Conservation (phyloP, 2,329 filamentous ascomycete genomes). For the Claviceps cyperi region DNA sequence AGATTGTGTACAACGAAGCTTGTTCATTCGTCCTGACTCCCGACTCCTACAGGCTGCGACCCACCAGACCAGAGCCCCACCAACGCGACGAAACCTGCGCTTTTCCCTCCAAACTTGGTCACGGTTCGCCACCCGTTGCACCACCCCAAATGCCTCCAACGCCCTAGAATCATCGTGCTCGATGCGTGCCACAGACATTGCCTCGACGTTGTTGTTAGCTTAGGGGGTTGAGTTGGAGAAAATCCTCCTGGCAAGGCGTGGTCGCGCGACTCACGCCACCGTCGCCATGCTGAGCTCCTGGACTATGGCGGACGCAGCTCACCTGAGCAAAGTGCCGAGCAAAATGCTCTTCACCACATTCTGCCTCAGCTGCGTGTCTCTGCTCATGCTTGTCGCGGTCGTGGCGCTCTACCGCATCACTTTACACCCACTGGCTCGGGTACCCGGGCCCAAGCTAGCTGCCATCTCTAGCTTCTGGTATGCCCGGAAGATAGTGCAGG, state of each 20-base stretch:
- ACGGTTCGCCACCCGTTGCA: not conserved
- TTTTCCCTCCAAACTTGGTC: constrained; percentile 1
- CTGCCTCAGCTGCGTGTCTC: not conserved
- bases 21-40: no score
- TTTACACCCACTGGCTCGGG: constrained; percentile 27
- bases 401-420: constrained; percentile 22
- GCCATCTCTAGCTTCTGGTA: constrained; percentile 34
- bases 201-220: no score
- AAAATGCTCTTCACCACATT: not conserved
- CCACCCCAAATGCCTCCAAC: not conserved
- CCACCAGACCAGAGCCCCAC: no score
- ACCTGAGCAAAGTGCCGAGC: not conserved
- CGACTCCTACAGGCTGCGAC: no score
- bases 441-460: constrained; percentile 33
- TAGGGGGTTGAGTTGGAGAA: not conserved
- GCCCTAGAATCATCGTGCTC: not conserved
- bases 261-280: not conserved
- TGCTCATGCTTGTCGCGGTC: constrained; percentile 9
- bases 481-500: constrained; percentile 29
- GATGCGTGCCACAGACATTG: not conserved
- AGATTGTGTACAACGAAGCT: no score
- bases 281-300: not conserved
- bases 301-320: not conserved
- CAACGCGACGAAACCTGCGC: no score
- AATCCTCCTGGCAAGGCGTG: not conserved